A percentile compares a stretch with the other conserved stretches of the same genome.
phyloP scores from a whole-genome alignment of 163 green algal species.

The Scenedesmus sp. region DNA sequence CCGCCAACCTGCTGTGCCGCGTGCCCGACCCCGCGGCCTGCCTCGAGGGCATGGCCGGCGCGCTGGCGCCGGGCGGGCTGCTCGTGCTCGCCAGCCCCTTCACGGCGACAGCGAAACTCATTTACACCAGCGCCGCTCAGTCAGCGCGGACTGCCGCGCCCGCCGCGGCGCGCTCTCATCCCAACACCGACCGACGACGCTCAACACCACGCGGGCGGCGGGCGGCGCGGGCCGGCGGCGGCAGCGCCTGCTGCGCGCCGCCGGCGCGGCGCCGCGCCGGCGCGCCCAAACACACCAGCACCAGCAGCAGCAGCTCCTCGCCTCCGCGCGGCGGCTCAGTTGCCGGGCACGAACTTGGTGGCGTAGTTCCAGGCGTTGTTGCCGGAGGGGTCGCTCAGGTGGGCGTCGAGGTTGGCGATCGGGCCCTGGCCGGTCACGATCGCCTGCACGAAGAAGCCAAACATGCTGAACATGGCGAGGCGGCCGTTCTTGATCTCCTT shows the following conservation, averaged over 20 bases:
- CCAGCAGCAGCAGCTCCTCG: no score
- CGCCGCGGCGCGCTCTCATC: no score
- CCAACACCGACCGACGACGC: no score
- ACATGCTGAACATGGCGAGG: conserved; percentile 88
- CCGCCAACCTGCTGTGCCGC: conserved; percentile 77
- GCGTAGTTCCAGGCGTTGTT: conserved; percentile 65
- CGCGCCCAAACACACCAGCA: no score
- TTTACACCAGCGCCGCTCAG: no score
- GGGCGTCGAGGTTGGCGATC: conserved; percentile 56
- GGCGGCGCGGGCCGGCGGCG: no score
- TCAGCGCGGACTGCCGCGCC: no score
- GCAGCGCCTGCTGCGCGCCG: no score
- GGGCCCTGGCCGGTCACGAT: conserved; percentile 78
- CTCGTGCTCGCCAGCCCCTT: conserved; percentile 78
- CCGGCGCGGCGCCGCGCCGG: no score
- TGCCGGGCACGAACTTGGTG: conserved; percentile 62
- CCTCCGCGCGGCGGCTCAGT: conserved; percentile 27
- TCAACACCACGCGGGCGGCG: no score
- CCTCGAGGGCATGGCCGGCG: conserved; percentile 43
- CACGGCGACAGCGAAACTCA: no score
- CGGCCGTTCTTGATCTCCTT: conserved; percentile 96
- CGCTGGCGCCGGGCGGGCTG: conserved; percentile 68
- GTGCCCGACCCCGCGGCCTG: conserved; percentile 58
- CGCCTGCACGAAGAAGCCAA: conserved; percentile 88
- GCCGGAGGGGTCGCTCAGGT: conserved; percentile 53